These are phyloP conservation scores for Daldinia grandis DNA, from an alignment of 495 filamentous ascomycete genomes.

Conservation along the genomic window DNA sequence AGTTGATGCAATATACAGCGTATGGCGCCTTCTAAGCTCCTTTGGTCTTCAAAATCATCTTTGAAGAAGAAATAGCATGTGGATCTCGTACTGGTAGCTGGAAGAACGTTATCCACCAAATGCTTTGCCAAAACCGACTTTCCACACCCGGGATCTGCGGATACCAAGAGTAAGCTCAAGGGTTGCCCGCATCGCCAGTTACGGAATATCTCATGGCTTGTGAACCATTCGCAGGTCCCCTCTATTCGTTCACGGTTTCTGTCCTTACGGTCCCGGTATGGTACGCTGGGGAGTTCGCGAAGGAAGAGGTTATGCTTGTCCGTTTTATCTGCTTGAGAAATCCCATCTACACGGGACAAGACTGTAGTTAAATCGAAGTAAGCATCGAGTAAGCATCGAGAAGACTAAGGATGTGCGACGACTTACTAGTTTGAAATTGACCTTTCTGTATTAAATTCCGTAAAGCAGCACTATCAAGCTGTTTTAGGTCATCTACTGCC, in stretches of 20 bases:
- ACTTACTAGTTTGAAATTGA: background rate
- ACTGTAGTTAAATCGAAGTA: background rate
- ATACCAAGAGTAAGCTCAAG: background rate
- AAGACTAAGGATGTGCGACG: background rate
- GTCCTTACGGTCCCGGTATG: background rate
- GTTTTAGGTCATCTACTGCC: background rate
- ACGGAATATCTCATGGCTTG: background rate
- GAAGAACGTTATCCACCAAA: background rate
- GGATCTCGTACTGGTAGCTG: background rate
- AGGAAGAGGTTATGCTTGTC: background rate
- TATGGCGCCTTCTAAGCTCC: slow-evolving; percentile 49
- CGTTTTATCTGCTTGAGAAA: too few species aligned
- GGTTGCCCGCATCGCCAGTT: background rate
- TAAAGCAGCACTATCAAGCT: background rate
- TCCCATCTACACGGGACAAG: too few species aligned
- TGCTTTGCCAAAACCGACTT: background rate
- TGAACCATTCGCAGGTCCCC: background rate
- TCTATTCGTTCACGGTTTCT: background rate
- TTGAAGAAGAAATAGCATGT: background rate
- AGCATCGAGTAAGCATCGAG: background rate
- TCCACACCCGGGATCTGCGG: background rate
- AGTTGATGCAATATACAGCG: slow-evolving; percentile 60
- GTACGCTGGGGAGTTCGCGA: background rate
- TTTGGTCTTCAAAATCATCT: slow-evolving; percentile 54
- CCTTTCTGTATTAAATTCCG: background rate